A percentile compares a stretch with the other conserved stretches of the same genome.
phyloP scores from a whole-genome alignment of 139 green algal species.

The Chlorella sp. region DNA sequence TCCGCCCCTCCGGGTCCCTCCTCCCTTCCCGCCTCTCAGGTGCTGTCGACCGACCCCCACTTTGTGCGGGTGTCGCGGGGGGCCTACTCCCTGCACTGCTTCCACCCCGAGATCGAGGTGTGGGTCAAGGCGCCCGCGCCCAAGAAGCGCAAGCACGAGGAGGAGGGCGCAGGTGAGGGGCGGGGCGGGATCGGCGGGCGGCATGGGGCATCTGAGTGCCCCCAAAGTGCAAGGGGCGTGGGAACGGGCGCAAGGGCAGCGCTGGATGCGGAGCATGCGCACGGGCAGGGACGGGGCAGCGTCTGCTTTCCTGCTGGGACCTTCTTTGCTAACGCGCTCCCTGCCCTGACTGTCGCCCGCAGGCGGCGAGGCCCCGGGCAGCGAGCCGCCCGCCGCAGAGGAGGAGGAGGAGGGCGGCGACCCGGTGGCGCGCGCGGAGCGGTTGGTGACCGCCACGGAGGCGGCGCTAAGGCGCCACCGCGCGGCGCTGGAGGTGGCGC shows the following conservation, averaged over 20 bases:
- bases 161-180: background rate
- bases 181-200: background rate
- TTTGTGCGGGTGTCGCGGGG: slow-evolving; percentile 29
- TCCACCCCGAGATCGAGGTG: slow-evolving; percentile 26
- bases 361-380: no score
- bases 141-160: slow-evolving; percentile 12
- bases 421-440: slow-evolving; percentile 12
- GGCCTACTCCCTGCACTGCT: slow-evolving; percentile 35
- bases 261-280: no score
- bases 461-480: slow-evolving; percentile 1
- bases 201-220: no score
- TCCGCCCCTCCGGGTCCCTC: background rate
- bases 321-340: no score
- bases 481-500: slow-evolving; percentile 10
- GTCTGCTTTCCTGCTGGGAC: no score
- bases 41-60: slow-evolving; percentile 24
- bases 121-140: slow-evolving; percentile 2
- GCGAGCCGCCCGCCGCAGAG: background rate
- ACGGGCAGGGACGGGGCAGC: no score
- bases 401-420: slow-evolving; percentile 3
- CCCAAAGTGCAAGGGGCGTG: no score
- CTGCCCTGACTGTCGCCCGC: no score
- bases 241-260: no score
- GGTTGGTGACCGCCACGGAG: slow-evolving; percentile 9
- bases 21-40: background rate